Evolutionary conservation across 2,329 filamentous ascomycete genomes (phyloP).

Genomic region (Sarocladiaceae sp.): DNA sequence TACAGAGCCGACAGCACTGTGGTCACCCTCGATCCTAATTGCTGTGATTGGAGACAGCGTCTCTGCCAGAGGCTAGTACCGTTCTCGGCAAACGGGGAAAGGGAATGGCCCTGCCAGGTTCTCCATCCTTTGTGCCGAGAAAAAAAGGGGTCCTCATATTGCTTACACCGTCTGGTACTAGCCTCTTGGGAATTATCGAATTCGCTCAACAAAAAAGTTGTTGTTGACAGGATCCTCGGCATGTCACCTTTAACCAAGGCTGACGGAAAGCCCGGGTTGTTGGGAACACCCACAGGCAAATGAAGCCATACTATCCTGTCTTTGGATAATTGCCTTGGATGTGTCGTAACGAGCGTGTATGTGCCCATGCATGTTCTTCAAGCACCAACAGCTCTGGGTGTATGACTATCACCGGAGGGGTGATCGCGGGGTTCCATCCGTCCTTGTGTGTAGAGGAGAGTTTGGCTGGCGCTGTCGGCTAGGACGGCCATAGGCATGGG

Average conservation of each 20-base stretch:
- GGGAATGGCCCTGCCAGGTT: background rate
- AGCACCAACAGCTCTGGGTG: background rate
- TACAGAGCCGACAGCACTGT: no score
- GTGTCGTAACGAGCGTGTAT: background rate
- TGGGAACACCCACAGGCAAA: background rate
- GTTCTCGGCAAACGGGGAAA: slow-evolving; percentile 4
- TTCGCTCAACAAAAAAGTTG: slow-evolving; percentile 5
- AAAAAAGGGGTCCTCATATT: slow-evolving; percentile 1
- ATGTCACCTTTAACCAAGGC: no score
- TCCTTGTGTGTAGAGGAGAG: background rate
- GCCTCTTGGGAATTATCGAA: background rate
- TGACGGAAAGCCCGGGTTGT: background rate
- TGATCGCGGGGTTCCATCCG: slow-evolving; percentile 7
- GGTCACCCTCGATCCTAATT: background rate
- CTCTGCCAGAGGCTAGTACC: background rate
- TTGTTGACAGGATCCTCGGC: slow-evolving; percentile 1
- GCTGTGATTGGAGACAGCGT: background rate
- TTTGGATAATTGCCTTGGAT: background rate
- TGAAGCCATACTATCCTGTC: no score
- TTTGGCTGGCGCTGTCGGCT: slow-evolving; percentile 3
- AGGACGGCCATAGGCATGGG: slow-evolving; percentile 1
- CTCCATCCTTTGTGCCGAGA: slow-evolving; percentile 7
- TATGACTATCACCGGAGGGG: background rate
- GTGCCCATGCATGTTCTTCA: no score
- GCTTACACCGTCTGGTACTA: background rate